Conservation (phyloP, 176 grass and related monocot species). For the Phoenix dactylifera region DNA sequence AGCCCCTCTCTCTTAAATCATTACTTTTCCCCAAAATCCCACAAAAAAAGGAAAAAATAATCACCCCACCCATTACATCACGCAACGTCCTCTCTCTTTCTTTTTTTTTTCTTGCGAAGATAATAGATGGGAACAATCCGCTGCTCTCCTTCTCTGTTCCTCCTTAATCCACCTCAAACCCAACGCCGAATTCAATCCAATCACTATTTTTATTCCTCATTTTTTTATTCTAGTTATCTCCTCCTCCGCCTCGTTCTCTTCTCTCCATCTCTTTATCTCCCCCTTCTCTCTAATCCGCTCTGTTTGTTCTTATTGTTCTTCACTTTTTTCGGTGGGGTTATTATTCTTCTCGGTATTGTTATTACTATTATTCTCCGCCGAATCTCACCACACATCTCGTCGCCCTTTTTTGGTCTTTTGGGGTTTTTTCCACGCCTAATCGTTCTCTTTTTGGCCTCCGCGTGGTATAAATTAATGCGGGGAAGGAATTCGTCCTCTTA, state of each 20-base stretch:
- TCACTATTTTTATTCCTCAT: constrained; percentile 1
- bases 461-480: constrained; percentile 10
- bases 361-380: neutral
- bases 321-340: neutral
- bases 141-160: neutral
- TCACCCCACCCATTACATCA: no score
- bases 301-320: neutral
- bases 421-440: constrained; percentile 1
- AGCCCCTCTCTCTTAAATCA: neutral
- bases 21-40: neutral
- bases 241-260: no score
- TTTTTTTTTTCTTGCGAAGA: no score
- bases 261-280: no score
- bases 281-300: no score
- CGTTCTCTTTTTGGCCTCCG: neutral
- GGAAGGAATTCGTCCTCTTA: neutral
- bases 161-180: neutral
- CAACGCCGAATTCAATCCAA: neutral
- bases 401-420: neutral
- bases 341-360: neutral
- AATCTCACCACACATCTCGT: constrained; percentile 18
- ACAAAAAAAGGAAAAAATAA: neutral
- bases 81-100: no score
- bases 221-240: no score
- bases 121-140: no score